Evolutionary conservation across 345 rosid species (phyloP), one percentile per base, ranked within the genome.

Genomic region (Bruguiera sexangula): DNA sequence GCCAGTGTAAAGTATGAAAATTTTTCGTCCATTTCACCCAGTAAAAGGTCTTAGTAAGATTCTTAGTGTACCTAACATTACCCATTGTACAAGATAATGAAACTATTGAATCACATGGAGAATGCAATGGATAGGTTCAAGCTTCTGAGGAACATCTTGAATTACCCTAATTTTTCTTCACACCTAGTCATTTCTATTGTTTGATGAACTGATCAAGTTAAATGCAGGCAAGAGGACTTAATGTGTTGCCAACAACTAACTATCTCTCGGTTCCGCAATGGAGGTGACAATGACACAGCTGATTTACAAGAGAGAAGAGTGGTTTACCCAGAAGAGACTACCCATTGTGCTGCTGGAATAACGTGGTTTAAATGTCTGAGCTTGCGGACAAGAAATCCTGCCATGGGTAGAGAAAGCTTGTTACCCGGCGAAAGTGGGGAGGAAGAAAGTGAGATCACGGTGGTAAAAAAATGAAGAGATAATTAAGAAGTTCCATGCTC

Each of bases 321-420:
- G 87, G 76, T 94, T 50, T 91, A 94, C 78, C 98, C 96, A 4
- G 95, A 91, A 73, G 96, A 91, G 79, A 87, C 91, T 64, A 89
- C 97, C 51, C 98, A 89, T 75, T 93, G 96, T 87, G 96, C 97
- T 65, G 89, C 96, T 66, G 98, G 98, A 71, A 89, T 94, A 0
- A 88, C 70, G 79, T 94, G 98, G 98, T 91, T 94, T 22, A 88
- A 79, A 82, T 89, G 74, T 76, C 83, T 94, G n/a, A 85, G 87
- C 78, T 77, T 60, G 73, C 83, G 92, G 75, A 78, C 88, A n/a
- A 62, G 48, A 57, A 10, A 71, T 75, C 78, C 73, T 2, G 69
- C 70, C 64, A 37, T 60, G 6, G n/a, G 63, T 54, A 50, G 39
- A 60, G 62, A 68, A 58, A 65, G 63, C 76, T 32, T 66, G 37